Evolutionary conservation across 1,139 yeast species (phyloP), one percentile per base, ranked within the genome.

Genomic region (Eremothecium sinecaudum): DNA sequence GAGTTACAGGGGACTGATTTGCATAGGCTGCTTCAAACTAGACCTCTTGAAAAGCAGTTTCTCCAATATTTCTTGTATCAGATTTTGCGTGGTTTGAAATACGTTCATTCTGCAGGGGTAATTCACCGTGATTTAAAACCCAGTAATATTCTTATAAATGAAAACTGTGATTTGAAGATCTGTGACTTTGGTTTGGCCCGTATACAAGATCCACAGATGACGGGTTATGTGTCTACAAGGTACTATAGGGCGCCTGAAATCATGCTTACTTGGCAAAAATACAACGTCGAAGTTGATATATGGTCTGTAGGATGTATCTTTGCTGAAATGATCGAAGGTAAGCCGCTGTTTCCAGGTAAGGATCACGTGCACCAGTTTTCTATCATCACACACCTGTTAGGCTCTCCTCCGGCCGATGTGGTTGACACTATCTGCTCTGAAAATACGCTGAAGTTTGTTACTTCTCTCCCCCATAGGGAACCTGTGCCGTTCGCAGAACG

Each of bases 301-400:
- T 90, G 99, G 99, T 81, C 94, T 12, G 96, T 94, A n/a, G 99
- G 97, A 12, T 90, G 99, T 63, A 90, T 90, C 44, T 82, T 90
- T 54, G 94, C 97, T 9, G 99, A 90, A 60, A 90, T 92, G 95
- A 82, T 90, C 48, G 96, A 90, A 58, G 97, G 97, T n/a, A 87
- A 86, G 60, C 98, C 99, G 2, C 66, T 90, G 31, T 90, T 90
- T 71, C 98, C 98, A 1, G 99, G 99, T 33, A 86, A 84, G 58
- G 98, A 92, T 58, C 99, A 90, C 56, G 97, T 90, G 39, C 96
- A 90, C 60, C 99, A 90, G 66, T 90, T 92, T 56, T 80, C 94
- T 22, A 90, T 90, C 56, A 90, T 90, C 48, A 90, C 98, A 5
- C 98, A 92, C 63, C 69, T 90, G 43, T 67, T 90, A 45, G 99